Conservation (phyloP, 2,329 filamentous ascomycete species). For the Rutstroemia sp. region DNA sequence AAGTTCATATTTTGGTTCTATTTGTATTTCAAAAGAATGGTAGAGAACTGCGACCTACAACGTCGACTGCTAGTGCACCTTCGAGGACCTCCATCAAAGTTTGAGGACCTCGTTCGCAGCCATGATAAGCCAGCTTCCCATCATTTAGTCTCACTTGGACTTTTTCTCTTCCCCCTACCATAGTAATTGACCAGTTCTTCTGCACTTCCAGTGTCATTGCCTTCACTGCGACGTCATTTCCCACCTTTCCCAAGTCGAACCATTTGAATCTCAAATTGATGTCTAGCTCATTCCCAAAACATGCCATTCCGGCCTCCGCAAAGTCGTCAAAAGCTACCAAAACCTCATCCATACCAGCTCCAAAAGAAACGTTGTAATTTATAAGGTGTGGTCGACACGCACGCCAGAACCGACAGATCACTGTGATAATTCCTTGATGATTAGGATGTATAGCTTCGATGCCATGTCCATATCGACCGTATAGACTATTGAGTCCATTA, state of each 20-base stretch:
- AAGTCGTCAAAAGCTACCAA: neutral
- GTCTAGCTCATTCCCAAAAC: neutral
- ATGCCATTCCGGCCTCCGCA: neutral
- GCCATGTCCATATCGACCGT: neutral
- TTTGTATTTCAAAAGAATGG: no score
- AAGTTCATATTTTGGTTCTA: no score
- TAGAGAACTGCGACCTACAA: no score
- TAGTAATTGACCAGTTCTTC: neutral
- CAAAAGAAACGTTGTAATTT: neutral
- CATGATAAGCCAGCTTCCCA: neutral
- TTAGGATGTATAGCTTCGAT: constrained; percentile 9
- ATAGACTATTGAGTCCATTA: constrained; percentile 13
- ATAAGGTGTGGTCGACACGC: constrained; percentile 11
- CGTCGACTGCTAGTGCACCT: neutral
- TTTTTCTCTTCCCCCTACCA: neutral
- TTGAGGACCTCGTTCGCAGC: neutral
- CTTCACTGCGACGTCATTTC: constrained; percentile 1
- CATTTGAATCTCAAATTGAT: neutral
- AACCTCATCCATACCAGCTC: neutral
- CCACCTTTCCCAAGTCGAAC: constrained; percentile 2
- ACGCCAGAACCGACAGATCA: constrained; percentile 21
- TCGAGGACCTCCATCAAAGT: neutral
- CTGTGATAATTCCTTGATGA: constrained; percentile 17
- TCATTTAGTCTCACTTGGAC: constrained; percentile 1
- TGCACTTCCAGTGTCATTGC: constrained; percentile 3